Evolutionary conservation across 768 basidiomycete genomes (phyloP), one percentile per base, ranked within the genome.

Genomic region (Pleurotus sapidus): DNA sequence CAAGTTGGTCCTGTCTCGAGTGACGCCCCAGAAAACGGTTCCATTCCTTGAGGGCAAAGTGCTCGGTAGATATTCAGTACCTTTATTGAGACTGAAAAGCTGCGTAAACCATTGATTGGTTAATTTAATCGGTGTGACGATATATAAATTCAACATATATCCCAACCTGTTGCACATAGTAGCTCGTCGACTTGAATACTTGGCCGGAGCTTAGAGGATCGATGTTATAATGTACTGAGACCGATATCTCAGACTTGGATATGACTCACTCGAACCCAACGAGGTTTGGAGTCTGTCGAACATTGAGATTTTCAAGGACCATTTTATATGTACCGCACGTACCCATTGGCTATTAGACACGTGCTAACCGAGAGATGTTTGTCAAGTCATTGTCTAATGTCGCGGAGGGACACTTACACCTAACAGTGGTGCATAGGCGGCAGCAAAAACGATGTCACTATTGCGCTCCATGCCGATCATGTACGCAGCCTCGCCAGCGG

Each of bases 401-500:
- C n/a, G 20, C 37, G 54, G 24, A 30, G 27, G 9, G 27, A 30
- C 7, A 63, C 73, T 63, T 46, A 77, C 77, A 46, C 77, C 77
- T 40, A 88, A 65, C 1, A 87, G 70, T 4, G 86, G 84, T 0
- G 86, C 83, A 69, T 86, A 88, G 4, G 84, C 78, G 0, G 86
- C 78, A 15, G 72, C 72, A 62, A 88, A 88, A 4, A 74, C 72
- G 56, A 77, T 77, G 55, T 77, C 74, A 25, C 68, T 67, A 49
- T 77, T 77, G n/a, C 76, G 62, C 65, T 88, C 86, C 4, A 87
- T 63, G 3, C 86, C 86, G 0, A 82, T 87, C 86, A 87, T 87
- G 64, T 81, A 88, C 1, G 83, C 83, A 1, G 86, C 87, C 63
- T 88, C 87, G 17, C 77, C 80, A 3, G 77, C 68, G 42, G 84